phyloP scores from a whole-genome alignment of 2,329 filamentous ascomycete genomes.

The Immersiporthe knoxdaviesiana region DNA sequence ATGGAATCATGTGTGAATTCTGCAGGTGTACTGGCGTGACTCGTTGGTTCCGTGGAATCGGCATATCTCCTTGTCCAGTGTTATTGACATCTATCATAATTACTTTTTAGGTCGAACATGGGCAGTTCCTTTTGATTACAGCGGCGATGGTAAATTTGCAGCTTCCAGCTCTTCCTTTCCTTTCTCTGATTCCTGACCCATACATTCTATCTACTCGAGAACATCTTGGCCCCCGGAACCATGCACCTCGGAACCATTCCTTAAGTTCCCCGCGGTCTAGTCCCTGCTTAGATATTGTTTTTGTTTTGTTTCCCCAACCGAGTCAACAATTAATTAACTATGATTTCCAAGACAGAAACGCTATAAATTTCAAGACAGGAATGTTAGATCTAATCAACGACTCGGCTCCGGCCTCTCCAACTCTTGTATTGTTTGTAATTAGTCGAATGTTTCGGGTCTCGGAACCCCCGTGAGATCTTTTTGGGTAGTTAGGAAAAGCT shows the following conservation, averaged over 20 bases:
- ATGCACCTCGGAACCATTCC: background rate
- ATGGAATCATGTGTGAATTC: background rate
- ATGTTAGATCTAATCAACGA: conserved; percentile 47
- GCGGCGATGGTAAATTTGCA: conserved; percentile 54
- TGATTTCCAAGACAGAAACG: conserved; percentile 45
- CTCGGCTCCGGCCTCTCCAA: conserved; percentile 52
- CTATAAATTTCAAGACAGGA: conserved; percentile 46
- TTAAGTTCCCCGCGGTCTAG: conserved; percentile 48
- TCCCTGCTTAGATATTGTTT: conserved; percentile 43
- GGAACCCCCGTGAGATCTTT: background rate
- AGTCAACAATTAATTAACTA: conserved; percentile 47
- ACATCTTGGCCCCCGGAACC: background rate
- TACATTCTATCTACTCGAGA: background rate
- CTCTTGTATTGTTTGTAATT: conserved; percentile 48
- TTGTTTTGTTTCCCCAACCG: conserved; percentile 52
- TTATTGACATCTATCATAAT: conserved; percentile 49
- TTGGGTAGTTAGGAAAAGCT: background rate
- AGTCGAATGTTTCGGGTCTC: conserved; percentile 51
- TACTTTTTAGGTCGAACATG: conserved; percentile 57
- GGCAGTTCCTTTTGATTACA: conserved; percentile 56
- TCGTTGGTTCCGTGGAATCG: conserved; percentile 39
- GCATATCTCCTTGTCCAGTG: conserved; percentile 49
- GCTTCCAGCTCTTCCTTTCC: background rate
- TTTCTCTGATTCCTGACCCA: background rate
- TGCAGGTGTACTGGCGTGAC: background rate